Base-by-base conservation (phyloP, 2,329 filamentous ascomycete species). In the Phyllosticta capitalensis region DNA sequence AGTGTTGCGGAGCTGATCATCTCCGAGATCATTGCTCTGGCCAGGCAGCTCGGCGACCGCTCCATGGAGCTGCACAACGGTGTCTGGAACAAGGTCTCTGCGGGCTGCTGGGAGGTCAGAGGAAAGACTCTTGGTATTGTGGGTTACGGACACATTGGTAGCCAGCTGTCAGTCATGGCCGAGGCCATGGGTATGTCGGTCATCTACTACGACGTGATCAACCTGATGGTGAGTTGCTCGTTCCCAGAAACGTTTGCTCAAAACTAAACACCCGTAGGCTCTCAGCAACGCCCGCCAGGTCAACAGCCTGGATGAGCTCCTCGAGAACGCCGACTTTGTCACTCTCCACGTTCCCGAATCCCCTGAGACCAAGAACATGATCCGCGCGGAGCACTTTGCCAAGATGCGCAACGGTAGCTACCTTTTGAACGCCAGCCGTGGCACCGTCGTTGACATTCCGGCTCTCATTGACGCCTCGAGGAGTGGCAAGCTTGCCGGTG, bases 131-230 rank as follows among this genome's bases (percentile, higher is more conserved):
- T 99, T 57, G 94, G 89, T 63, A 97, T 99, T 68, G 85, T 99
- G 65, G 94, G 94, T 28, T 99, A 99, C 70, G 94, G 94, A 63
- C 94, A 99, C 72, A 97, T 99, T 71, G 94, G 94, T 63, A 92
- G 90, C 56, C 94, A 99, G 75, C 79, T 99, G 64, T 97, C 92
- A 0, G 94, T 99, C 50, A 79, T 99, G 64, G 92, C 94, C 26
- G 94, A 99, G 75, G 86, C 92, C 22, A 96, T 99, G 91, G 94
- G 94, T 55, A 96, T 99, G 92, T 86, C 82, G 17, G 94, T 99
- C 68, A 92, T 97, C 68, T 99, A 96, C 80, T 97, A 95, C 74
- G 94, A 99, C 74, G 86, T 96, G 6, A 76, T 96, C 63, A 95
- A 92, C 66, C 81, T 97, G 66, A 99, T 99, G 94, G 58, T 60